phyloP scores from a whole-genome alignment of 805 yeast species.

The Metschnikowia kofuensis region DNA sequence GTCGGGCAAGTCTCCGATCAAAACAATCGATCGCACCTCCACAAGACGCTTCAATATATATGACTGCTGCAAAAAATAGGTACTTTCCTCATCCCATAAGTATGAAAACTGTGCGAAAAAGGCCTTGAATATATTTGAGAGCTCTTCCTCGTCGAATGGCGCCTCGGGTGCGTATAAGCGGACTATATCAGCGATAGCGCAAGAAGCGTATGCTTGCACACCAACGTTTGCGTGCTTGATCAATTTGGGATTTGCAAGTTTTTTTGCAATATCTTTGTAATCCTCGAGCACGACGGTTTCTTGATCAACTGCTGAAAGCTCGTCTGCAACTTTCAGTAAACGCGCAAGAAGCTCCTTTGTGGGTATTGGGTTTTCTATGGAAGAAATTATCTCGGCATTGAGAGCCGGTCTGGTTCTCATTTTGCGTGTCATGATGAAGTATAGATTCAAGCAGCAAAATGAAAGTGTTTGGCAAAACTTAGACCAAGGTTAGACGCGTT shows the following conservation, averaged over 20 bases:
- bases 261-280: constrained; percentile 41
- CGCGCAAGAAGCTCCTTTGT: constrained; percentile 60
- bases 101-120: constrained; percentile 61
- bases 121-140: constrained; percentile 63
- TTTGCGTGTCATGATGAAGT: constrained; percentile 2
- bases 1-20: constrained; percentile 72
- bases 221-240: constrained; percentile 61
- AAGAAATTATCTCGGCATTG: constrained; percentile 47
- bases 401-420: constrained; percentile 2
- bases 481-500: constrained; percentile 1
- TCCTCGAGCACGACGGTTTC: constrained; percentile 49
- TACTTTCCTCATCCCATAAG: constrained; percentile 52
- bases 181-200: constrained; percentile 72
- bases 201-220: constrained; percentile 65
- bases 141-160: constrained; percentile 66
- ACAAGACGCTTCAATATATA: constrained; percentile 66
- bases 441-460: background rate
- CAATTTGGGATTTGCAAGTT: constrained; percentile 57
- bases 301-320: constrained; percentile 61
- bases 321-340: constrained; percentile 56
- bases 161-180: constrained; percentile 87
- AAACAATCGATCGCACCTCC: constrained; percentile 70
- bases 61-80: constrained; percentile 60
- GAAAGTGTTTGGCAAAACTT: background rate
- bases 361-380: constrained; percentile 54